A percentile compares a stretch with the other conserved stretches of the same genome.
Conservation (phyloP, 176 grass and related monocot genomes). For the Neostapfia colusana region DNA sequence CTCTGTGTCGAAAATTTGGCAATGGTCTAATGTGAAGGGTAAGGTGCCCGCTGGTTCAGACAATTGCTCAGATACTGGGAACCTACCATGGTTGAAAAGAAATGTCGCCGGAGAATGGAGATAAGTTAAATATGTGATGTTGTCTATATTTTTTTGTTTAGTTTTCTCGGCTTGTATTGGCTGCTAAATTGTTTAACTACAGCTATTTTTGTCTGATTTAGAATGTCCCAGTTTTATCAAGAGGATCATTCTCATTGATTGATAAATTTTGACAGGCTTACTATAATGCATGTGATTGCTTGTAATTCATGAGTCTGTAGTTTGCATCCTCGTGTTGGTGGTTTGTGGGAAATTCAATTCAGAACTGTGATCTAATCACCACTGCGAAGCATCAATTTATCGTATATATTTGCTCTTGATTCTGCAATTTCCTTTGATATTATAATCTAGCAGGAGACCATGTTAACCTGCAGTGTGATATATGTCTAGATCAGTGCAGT, state of each 20-base stretch:
- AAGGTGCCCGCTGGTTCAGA: conserved; percentile 43
- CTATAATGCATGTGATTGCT: conserved; percentile 9
- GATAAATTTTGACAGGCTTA: conserved; percentile 34
- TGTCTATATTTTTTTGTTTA: background rate
- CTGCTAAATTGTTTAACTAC: conserved; percentile 31
- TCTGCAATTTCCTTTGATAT: conserved; percentile 3
- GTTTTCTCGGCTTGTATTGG: conserved; percentile 7
- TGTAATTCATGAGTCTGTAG: conserved; percentile 24
- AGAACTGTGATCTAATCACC: background rate
- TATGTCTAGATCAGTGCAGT: background rate
- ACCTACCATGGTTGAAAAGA: conserved; percentile 47
- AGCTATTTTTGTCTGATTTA: conserved; percentile 37
- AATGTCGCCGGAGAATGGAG: conserved; percentile 9
- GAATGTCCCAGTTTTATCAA: background rate
- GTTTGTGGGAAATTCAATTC: background rate
- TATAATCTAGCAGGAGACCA: background rate
- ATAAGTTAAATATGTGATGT: conserved; percentile 24
- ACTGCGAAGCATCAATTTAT: background rate
- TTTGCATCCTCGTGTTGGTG: conserved; percentile 3
- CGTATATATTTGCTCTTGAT: background rate
- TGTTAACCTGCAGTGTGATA: background rate
- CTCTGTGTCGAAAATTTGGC: conserved; percentile 74
- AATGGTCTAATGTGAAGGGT: conserved; percentile 51
- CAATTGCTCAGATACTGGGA: conserved; percentile 29
- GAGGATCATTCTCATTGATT: conserved; percentile 22